Conservation (phyloP, 805 yeast species). For the Cyberlindnera nakhonratchasimensis region DNA sequence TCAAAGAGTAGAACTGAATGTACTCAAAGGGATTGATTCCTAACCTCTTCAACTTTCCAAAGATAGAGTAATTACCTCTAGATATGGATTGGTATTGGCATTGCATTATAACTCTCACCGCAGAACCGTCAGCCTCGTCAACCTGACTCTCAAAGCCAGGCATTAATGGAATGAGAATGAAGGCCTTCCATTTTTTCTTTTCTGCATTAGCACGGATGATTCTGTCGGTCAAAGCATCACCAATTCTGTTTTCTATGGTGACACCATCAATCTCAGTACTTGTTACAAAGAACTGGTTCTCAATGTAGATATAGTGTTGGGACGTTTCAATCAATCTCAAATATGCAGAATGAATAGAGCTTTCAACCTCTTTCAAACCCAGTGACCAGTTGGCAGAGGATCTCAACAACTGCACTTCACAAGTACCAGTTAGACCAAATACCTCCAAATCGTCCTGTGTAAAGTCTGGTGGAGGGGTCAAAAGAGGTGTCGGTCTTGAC, state of each 20-base stretch:
- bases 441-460: conserved; percentile 64
- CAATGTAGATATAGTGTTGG: conserved; percentile 90
- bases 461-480: conserved; percentile 90
- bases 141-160: conserved; percentile 96
- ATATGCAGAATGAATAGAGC: conserved; percentile 90
- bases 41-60: conserved; percentile 69
- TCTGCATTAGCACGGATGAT: conserved; percentile 83
- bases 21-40: conserved; percentile 90
- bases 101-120: conserved; percentile 94
- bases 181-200: conserved; percentile 81
- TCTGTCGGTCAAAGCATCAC: conserved; percentile 96
- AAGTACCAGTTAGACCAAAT: conserved; percentile 65
- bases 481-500: conserved; percentile 85
- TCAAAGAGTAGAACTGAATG: conserved; percentile 83
- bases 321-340: conserved; percentile 86
- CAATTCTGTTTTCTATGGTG: conserved; percentile 81
- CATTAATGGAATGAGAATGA: conserved; percentile 89
- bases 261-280: conserved; percentile 85
- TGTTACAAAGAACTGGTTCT: conserved; percentile 91
- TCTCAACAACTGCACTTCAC: conserved; percentile 86
- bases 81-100: conserved; percentile 93
- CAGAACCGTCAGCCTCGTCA: conserved; percentile 88
- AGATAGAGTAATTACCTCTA: conserved; percentile 83
- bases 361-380: conserved; percentile 81
- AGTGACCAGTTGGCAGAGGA: conserved; percentile 93